Evolutionary conservation across 352 stramenopile species (phyloP).

Genomic region (Phytophthora ramorum): DNA sequence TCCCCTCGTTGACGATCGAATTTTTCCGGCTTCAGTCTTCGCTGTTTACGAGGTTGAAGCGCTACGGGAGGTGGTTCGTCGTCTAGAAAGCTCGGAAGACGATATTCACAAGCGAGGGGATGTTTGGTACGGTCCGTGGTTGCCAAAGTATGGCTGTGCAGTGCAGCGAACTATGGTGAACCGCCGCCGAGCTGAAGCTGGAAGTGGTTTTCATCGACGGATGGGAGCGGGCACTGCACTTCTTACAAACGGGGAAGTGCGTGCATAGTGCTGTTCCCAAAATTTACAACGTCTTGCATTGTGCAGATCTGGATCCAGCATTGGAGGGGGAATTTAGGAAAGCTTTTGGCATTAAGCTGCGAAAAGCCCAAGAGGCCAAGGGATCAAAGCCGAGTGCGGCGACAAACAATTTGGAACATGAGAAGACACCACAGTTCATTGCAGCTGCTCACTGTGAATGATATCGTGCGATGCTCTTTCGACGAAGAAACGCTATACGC

Average conservation of each 20-base stretch:
- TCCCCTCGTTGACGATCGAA: constrained; percentile 16
- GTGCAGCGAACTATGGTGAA: constrained; percentile 40
- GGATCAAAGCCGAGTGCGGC: constrained; percentile 38
- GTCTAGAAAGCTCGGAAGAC: background rate
- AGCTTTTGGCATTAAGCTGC: constrained; percentile 23
- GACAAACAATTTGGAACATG: constrained; percentile 35
- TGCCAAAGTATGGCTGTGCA: constrained; percentile 54
- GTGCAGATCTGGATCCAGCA: constrained; percentile 28
- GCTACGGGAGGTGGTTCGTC: constrained; percentile 20
- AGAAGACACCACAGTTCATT: constrained; percentile 67
- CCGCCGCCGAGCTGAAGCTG: constrained; percentile 25
- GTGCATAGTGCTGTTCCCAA: constrained; percentile 49
- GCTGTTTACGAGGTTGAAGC: constrained; percentile 25
- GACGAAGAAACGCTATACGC: constrained; percentile 39
- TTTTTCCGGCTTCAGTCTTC: constrained; percentile 21
- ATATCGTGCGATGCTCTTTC: constrained; percentile 51
- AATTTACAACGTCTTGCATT: constrained; percentile 31
- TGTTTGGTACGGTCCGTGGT: constrained; percentile 46
- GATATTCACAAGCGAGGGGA: constrained; percentile 25
- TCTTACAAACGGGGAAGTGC: constrained; percentile 28
- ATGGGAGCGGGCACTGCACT: constrained; percentile 50
- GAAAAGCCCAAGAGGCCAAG: constrained; percentile 33
- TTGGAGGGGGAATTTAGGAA: constrained; percentile 15
- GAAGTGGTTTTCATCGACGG: constrained; percentile 51
- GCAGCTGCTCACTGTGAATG: constrained; percentile 38